Evolutionary conservation across 1,284 basidiomycete genomes (phyloP), one percentile per base, ranked within the genome.

Genomic region (Blastosporella zonata): DNA sequence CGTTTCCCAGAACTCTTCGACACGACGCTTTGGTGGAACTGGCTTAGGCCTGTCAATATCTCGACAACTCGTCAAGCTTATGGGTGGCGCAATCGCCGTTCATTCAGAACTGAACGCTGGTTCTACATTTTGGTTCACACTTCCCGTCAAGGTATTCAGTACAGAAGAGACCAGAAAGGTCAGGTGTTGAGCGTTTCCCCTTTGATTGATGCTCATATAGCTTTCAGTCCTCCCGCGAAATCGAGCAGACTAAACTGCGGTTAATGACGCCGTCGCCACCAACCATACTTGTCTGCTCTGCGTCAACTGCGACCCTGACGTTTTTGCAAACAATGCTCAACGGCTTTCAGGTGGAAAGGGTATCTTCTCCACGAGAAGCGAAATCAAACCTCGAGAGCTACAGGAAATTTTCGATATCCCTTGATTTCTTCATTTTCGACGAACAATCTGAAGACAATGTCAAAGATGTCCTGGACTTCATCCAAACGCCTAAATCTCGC

Each of bases 1-100:
- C 36, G 15, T 28, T 5, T n/a, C 12, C 10, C 43, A 72, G 67
- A 85, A 82, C 56, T 86, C 83, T 0, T 84, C 83, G 1, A 86
- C 84, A 13, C 75, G 83, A 20, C 75, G 79, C 4, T 87, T 85
- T 58, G 84, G 84, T 45, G 83, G 83, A 4, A 85, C 83, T 13
- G 82, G 82, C n/a, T 62, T 87, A 10, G 84, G 84, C 17, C 64
- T 87, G 13, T 84, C 82, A 6, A 88, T 88, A 52, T 87, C 84
- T 8, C 75, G 81, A 6, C 81, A 85, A 55, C 67, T 88, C 15
- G 83, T 86, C 27, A 82, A 82, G 56, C 71, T 87, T n/a, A 83
- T 87, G 78, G 79, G 80, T 18, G 84, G 84, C 15, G 77, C 73
- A 3, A 86, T 88, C 43, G 82, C 81, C 10, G 82, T 87, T 2